Conservation (phyloP, 2,329 filamentous ascomycete species). For the Volutella citrinella region DNA sequence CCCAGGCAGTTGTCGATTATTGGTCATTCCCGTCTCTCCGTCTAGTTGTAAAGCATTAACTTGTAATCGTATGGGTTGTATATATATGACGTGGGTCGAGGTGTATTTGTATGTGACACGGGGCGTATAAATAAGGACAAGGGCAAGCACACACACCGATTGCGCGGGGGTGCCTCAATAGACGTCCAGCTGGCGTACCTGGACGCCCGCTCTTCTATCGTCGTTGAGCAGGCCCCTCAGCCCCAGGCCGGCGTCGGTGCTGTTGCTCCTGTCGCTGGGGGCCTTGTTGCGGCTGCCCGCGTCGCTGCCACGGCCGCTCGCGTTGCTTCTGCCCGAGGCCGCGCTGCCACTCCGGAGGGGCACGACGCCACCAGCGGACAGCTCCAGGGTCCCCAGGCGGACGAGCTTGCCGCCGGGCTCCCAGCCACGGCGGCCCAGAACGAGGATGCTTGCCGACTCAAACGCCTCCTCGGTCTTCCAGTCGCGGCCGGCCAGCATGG, state of each 20-base stretch:
- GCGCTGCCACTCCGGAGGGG: too few species aligned
- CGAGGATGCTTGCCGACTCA: constrained; percentile 26
- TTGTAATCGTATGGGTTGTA: too few species aligned
- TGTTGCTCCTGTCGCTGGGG: constrained; percentile 12
- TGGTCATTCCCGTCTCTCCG: too few species aligned
- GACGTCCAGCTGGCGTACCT: constrained; percentile 33
- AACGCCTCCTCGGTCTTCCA: constrained; percentile 26
- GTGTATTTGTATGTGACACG: too few species aligned
- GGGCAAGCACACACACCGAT: too few species aligned
- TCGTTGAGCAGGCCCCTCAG: constrained; percentile 27
- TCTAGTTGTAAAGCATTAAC: too few species aligned
- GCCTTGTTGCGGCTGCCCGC: too few species aligned
- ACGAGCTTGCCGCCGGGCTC: constrained; percentile 25
- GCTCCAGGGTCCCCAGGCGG: constrained; percentile 29
- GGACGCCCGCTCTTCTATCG: constrained; percentile 25
- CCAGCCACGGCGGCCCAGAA: constrained; percentile 28
- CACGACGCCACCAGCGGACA: constrained; percentile 25
- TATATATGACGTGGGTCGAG: too few species aligned
- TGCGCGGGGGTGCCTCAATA: constrained; percentile 29
- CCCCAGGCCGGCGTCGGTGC: constrained; percentile 20
- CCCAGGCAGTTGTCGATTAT: too few species aligned
- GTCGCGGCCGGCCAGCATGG: constrained; percentile 30
- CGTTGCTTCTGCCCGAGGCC: too few species aligned
- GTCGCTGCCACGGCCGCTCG: too few species aligned
- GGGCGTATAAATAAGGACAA: too few species aligned